Base-by-base conservation (phyloP, 2,329 filamentous ascomycete species). In the Leptodontidium sp. region DNA sequence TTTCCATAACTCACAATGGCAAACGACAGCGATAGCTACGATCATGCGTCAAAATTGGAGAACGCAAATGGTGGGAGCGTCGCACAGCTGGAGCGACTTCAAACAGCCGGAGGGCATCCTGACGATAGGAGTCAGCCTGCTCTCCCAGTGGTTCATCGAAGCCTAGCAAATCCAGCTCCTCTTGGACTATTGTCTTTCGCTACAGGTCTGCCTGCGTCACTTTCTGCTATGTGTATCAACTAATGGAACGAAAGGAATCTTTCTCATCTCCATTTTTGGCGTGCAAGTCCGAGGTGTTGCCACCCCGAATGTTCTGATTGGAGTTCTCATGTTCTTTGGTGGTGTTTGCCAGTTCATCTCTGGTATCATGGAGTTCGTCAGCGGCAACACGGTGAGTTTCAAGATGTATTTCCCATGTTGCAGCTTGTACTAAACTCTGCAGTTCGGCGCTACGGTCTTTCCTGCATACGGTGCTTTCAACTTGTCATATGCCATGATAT, bases 381-480 rank as follows among this genome's bases (percentile, higher is more conserved):
- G 59, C 29, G 65, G 65, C 12, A 67, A 67, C 26, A 67, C 65
- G 35, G 47, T 50, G 21, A 50, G 47, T 50, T 50, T 24, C n/a
- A 50, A 2, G 17, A n/a, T 24, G 1, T 15, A 24, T 21, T 32
- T 32, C 29, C 47, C 7, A 40, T 12, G 38, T 40, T n/a, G 7
- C 47, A 26, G 38, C n/a, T 8, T 21, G n/a, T 50, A 24, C 47
- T 50, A 50, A 50, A 8, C 2, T 50, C 21, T 11, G 8, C n/a
- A 50, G 47, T 79, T 80, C 65, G 78, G 79, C 66, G 79, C 79
- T 47, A 81, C 80, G 35, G 77, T 81, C 45, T 81, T 81, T 71
- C 74, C 78, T 29, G 77, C 80, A 21, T 81, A 81, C 66, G 80
- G 74, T 47, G 80, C 79, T 35, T 82, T 81, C 73, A 81, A 81